Evolutionary conservation across 345 rosid genomes (phyloP).

Genomic region (Ailanthus altissimus): DNA sequence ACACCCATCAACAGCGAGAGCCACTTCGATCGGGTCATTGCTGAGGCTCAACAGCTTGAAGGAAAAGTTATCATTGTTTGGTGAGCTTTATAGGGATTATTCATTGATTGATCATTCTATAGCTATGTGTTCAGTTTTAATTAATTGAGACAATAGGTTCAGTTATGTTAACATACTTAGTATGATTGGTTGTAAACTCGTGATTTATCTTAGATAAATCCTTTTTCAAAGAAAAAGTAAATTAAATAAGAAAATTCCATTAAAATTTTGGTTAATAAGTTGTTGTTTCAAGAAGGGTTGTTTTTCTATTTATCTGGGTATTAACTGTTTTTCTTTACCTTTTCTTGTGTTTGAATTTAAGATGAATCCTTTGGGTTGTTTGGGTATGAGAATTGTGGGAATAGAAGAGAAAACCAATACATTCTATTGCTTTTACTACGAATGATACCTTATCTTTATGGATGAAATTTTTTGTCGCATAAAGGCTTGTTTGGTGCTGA

Average conservation of each 20-base stretch:
- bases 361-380: neutral
- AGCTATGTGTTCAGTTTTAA: neutral
- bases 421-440: neutral
- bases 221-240: neutral
- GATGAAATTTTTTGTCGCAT: neutral
- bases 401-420: neutral
- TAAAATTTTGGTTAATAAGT: neutral
- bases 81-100: slow-evolving; percentile 33
- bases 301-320: neutral
- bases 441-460: neutral
- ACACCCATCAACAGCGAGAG: slow-evolving; percentile 56
- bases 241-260: neutral
- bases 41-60: slow-evolving; percentile 72
- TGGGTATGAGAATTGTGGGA: slow-evolving; percentile 11
- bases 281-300: neutral
- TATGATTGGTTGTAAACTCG: neutral
- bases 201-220: neutral
- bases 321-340: neutral
- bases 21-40: slow-evolving; percentile 73
- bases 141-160: neutral
- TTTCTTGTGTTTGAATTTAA: neutral
- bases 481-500: neutral
- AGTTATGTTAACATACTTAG: neutral
- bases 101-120: neutral
- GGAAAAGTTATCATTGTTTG: slow-evolving; percentile 68